A percentile compares a stretch with the other conserved stretches of the same genome.
These are phyloP conservation scores for Sergeia podlipaevii DNA, from an alignment of 208 protist genomes.

Conservation along the genomic window DNA sequence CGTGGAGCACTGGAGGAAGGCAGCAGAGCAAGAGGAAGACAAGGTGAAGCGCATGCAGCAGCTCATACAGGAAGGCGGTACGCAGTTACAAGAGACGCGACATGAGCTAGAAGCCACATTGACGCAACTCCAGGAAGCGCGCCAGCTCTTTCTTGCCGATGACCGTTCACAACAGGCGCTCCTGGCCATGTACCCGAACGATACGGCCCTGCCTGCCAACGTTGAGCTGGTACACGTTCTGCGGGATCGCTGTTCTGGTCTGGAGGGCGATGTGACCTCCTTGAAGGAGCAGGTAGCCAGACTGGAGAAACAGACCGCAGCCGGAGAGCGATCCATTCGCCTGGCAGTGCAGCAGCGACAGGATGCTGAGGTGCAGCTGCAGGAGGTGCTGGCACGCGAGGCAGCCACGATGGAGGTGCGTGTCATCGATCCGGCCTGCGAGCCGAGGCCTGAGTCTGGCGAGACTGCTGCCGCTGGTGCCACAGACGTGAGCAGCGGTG, in stretches of 20 bases:
- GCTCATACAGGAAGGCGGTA: too few species aligned
- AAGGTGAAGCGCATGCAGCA: background rate
- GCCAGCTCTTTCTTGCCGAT: constrained; percentile 28
- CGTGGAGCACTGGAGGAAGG: too few species aligned
- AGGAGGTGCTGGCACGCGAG: constrained; percentile 1
- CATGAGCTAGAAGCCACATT: too few species aligned
- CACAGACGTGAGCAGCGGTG: too few species aligned
- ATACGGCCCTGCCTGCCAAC: constrained; percentile 37
- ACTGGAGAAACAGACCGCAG: too few species aligned
- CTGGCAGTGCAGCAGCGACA: constrained; percentile 40
- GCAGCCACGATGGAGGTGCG: background rate
- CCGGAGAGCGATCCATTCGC: constrained; percentile 12
- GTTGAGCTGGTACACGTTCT: constrained; percentile 8
- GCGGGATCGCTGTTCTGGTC: too few species aligned
- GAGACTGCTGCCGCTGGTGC: too few species aligned
- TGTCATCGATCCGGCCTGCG: background rate
- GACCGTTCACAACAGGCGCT: constrained; percentile 48
- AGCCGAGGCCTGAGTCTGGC: too few species aligned
- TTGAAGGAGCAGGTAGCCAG: too few species aligned
- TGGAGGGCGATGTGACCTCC: too few species aligned
- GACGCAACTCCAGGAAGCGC: constrained; percentile 17
- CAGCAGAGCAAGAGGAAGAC: too few species aligned
- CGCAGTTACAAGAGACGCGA: too few species aligned
- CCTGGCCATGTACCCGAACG: constrained; percentile 44
- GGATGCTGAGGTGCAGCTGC: constrained; percentile 40